Evolutionary conservation across 2,329 filamentous ascomycete genomes (phyloP).

Genomic region (Talaromyces pinophilus): DNA sequence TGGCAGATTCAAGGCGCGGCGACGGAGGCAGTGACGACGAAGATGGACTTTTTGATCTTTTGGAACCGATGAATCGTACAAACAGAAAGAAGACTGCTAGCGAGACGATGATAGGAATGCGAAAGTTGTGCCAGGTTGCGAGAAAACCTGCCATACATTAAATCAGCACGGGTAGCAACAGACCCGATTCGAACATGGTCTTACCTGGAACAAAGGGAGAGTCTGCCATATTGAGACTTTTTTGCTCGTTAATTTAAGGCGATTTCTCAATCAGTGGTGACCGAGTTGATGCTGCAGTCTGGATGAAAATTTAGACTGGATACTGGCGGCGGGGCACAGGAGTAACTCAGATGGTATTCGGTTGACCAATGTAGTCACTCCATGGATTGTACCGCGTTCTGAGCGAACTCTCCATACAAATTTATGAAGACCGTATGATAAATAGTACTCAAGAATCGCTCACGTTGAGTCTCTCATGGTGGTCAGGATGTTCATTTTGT

Average conservation of each 20-base stretch:
- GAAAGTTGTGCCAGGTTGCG: slow-evolving; percentile 51
- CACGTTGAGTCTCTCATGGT: not conserved
- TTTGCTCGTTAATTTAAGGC: not conserved
- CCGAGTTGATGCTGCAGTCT: not conserved
- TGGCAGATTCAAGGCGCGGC: slow-evolving; percentile 26
- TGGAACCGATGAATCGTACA: slow-evolving; percentile 23
- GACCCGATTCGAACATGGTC: not conserved
- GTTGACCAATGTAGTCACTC: not conserved
- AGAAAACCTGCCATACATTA: slow-evolving; percentile 37
- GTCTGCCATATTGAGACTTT: not conserved
- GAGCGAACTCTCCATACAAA: no score
- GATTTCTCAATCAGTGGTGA: no score
- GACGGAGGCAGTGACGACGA: slow-evolving; percentile 37
- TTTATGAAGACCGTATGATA: not conserved
- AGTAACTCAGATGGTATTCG: not conserved
- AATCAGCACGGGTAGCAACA: not conserved
- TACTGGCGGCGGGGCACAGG: not conserved
- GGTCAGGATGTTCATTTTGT: not conserved
- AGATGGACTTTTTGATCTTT: slow-evolving; percentile 31
- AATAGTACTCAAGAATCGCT: not conserved
- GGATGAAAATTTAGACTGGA: not conserved
- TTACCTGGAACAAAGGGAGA: slow-evolving; percentile 17
- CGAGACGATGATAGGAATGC: slow-evolving; percentile 48
- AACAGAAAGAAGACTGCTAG: slow-evolving; percentile 37
- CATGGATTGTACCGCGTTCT: no score